These are phyloP conservation scores for Phellopilus nigrolimitatus DNA, from an alignment of 1,284 basidiomycete genomes.

Conservation along the genomic window DNA sequence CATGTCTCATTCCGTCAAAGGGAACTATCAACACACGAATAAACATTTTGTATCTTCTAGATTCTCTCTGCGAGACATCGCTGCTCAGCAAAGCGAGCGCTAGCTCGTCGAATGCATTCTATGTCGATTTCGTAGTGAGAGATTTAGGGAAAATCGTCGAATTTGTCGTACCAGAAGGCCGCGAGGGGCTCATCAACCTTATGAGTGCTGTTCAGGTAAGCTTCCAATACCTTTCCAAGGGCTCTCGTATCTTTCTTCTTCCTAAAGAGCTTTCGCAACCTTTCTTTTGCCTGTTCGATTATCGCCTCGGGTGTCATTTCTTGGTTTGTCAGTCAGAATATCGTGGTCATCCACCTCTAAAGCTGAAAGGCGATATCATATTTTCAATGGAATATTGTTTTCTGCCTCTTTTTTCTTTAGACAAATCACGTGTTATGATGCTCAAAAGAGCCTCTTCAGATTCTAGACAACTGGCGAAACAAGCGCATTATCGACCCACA, in stretches of 20 bases:
- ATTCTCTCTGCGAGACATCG: constrained; percentile 79
- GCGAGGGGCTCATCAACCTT: constrained; percentile 81
- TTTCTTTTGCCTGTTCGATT: too few species aligned
- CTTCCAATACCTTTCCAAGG: neutral
- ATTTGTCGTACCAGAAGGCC: constrained; percentile 74
- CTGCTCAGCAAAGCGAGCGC: constrained; percentile 58
- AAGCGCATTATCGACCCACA: constrained; percentile 80
- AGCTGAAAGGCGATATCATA: neutral
- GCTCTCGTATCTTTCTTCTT: neutral
- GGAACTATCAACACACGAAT: constrained; percentile 87
- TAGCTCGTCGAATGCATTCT: constrained; percentile 50
- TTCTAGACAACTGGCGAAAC: constrained; percentile 81
- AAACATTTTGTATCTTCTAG: constrained; percentile 90
- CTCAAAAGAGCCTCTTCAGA: constrained; percentile 39
- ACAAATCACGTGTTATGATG: neutral
- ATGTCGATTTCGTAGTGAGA: constrained; percentile 69
- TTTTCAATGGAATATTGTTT: too few species aligned
- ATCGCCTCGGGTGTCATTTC: too few species aligned
- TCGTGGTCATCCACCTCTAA: too few species aligned
- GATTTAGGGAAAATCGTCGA: constrained; percentile 77
- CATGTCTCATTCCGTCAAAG: constrained; percentile 34
- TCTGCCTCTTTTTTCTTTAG: neutral
- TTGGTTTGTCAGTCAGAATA: too few species aligned
- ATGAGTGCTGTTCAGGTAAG: constrained; percentile 79
- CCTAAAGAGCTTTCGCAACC: too few species aligned